Evolutionary conservation across 2,329 filamentous ascomycete genomes (phyloP).

Genomic region (Neopestalotiopsis sp.): DNA sequence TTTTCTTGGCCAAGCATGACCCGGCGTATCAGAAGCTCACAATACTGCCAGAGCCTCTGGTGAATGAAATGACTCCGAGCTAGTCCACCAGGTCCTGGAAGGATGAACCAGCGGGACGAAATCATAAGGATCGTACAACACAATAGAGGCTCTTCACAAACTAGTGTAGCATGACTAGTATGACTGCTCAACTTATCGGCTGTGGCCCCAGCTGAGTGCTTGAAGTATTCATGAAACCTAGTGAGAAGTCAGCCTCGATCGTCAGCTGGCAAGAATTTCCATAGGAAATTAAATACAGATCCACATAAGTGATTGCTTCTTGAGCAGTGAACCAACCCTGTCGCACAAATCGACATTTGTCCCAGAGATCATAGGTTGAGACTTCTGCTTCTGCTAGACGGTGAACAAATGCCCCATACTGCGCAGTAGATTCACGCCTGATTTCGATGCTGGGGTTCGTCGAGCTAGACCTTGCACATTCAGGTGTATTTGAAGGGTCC

Average conservation of each 20-base stretch:
- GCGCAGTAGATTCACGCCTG: neutral
- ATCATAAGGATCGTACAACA: neutral
- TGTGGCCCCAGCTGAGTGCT: neutral
- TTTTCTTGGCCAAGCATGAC: neutral
- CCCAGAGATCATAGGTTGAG: neutral
- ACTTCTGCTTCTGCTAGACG: neutral
- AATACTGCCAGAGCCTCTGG: neutral
- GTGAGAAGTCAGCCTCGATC: neutral
- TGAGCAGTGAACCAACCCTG: neutral
- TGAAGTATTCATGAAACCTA: neutral
- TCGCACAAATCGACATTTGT: neutral
- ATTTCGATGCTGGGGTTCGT: too few relatives aligned
- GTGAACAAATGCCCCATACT: neutral
- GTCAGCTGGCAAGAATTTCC: neutral
- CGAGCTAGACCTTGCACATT: too few relatives aligned
- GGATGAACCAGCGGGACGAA: neutral
- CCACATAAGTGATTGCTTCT: neutral
- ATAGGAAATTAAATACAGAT: neutral
- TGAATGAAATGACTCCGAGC: neutral
- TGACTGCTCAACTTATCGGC: neutral
- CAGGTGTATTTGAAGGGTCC: too few relatives aligned
- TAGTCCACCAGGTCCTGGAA: neutral
- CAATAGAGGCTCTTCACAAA: neutral
- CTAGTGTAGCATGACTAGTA: neutral
- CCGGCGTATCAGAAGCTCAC: neutral